Evolutionary conservation across 176 grass and related monocot genomes (phyloP), one percentile per base, ranked within the genome.

Genomic region (Oryza coarctata): DNA sequence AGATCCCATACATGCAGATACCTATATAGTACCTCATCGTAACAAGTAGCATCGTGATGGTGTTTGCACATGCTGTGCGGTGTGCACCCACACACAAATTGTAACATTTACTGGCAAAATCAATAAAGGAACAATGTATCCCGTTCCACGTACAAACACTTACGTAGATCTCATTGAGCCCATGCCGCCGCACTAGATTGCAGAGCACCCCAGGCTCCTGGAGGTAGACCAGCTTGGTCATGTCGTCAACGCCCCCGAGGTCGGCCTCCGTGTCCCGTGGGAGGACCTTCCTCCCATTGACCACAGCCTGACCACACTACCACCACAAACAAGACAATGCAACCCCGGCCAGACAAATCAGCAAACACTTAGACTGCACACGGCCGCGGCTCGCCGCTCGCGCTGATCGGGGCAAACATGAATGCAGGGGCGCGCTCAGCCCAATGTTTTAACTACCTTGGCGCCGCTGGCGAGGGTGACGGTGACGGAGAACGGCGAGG

Each of bases 91-190:
- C 39, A 72, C 3, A 38, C 14, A 18, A 63, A 69, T 70, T 14
- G 22, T 31, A 43, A 7, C 41, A 76, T n/a, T n/a, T 36, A 28
- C 11, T 27, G 27, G 15, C 22, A 68, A 25, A 34, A 32, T 84
- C 4, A 4, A n/a, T 6, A 58, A 75, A 44, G 65, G 3, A 71
- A 22, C 13, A 6, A 27, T 17, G 3, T 13, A 6, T 27, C 36
- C 27, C 4, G 5, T 4, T 3, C 50, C 44, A 6, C 40, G 36
- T 7, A 13, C 52, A 60, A 4, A 60, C 9, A n/a, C 89, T 92
- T 75, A 95, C 93, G 32, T 95, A 95, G 66, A 95, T 92, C 68
- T 95, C 90, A 74, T 95, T 95, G 32, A 95, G 90, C 2, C 83
- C 63, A 77, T 95, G 90, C 31, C 93, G 77, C 68, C 68, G 71